Conservation (phyloP, 2,329 filamentous ascomycete species). For the Neofusicoccum parvum region DNA sequence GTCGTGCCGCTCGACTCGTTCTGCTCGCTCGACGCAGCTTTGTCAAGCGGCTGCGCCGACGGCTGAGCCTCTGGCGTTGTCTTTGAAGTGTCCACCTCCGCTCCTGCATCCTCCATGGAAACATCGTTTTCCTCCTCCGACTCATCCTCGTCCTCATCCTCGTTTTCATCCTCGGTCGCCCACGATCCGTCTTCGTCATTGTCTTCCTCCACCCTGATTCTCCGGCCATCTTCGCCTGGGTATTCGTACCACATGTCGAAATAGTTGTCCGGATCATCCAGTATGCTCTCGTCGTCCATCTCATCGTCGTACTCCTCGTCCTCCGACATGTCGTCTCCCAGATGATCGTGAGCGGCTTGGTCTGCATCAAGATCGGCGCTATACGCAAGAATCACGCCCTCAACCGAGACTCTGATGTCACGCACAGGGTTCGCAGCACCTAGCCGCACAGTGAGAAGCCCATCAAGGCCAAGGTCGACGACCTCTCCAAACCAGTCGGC, state of each 20-base stretch:
- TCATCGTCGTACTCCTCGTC: slow-evolving; percentile 23
- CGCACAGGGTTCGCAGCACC: slow-evolving; percentile 51
- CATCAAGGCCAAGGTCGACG: slow-evolving; percentile 56
- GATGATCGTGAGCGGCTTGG: slow-evolving; percentile 24
- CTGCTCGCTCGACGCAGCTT: neutral
- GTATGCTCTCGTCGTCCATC: slow-evolving; percentile 21
- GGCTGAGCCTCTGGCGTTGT: slow-evolving; percentile 37
- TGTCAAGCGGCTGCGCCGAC: slow-evolving; percentile 26
- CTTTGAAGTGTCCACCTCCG: slow-evolving; percentile 35
- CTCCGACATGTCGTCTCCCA: slow-evolving; percentile 25
- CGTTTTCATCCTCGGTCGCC: slow-evolving; percentile 26
- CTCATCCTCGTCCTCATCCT: slow-evolving; percentile 32
- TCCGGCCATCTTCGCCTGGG: slow-evolving; percentile 37
- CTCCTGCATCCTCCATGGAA: slow-evolving; percentile 33
- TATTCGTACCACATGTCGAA: slow-evolving; percentile 32
- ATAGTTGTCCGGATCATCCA: slow-evolving; percentile 24
- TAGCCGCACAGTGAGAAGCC: slow-evolving; percentile 56
- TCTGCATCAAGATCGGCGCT: slow-evolving; percentile 45
- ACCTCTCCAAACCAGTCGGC: slow-evolving; percentile 61
- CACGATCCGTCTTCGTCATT: slow-evolving; percentile 36
- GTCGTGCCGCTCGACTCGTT: neutral
- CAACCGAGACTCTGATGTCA: slow-evolving; percentile 53
- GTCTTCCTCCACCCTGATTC: slow-evolving; percentile 32
- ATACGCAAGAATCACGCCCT: slow-evolving; percentile 53
- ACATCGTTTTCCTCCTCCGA: slow-evolving; percentile 41